Percentiles rank a stretch among this genome's conserved stretches.
Conservation (phyloP, 768 basidiomycete species). For the Hygrophoropsis aurantiaca region DNA sequence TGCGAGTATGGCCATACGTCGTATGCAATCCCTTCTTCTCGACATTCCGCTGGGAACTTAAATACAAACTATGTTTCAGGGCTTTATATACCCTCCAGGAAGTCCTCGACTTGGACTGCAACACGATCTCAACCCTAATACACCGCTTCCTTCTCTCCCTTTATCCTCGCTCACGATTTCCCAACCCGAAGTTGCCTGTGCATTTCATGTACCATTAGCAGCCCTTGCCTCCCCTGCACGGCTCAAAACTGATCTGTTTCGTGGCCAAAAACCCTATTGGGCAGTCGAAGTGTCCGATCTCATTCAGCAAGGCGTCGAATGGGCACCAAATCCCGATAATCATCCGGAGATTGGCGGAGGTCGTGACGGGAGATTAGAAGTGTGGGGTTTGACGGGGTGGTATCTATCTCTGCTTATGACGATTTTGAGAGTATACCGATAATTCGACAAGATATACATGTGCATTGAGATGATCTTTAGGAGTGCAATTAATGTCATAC, state of each 20-base stretch:
- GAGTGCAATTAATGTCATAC: too few relatives aligned
- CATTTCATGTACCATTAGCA: conserved; percentile 70
- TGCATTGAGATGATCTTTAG: too few relatives aligned
- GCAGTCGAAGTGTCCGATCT: conserved; percentile 69
- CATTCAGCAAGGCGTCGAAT: conserved; percentile 22
- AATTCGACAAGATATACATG: too few relatives aligned
- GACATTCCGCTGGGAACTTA: neutral
- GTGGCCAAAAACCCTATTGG: conserved; percentile 56
- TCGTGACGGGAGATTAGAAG: conserved; percentile 53
- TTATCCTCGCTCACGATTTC: conserved; percentile 53
- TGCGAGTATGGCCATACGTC: conserved; percentile 75
- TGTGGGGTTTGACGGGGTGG: conserved; percentile 87
- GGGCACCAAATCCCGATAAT: conserved; percentile 32
- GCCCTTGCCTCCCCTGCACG: conserved; percentile 48
- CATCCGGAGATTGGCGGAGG: conserved; percentile 44
- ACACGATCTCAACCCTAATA: conserved; percentile 28
- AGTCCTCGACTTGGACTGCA: conserved; percentile 5
- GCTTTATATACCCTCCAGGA: conserved; percentile 36
- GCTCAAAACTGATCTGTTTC: conserved; percentile 54
- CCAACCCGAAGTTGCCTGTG: conserved; percentile 61
- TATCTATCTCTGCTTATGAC: conserved; percentile 68
- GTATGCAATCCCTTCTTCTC: conserved; percentile 42
- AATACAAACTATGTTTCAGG: conserved; percentile 22
- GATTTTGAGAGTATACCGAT: conserved; percentile 47
- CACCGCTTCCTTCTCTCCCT: conserved; percentile 60